Percentiles rank a stretch among this genome's conserved stretches.
These are phyloP conservation scores for Coemansia sp. DNA, from an alignment of 192 early-diverging fungal species.

Conservation along the genomic window DNA sequence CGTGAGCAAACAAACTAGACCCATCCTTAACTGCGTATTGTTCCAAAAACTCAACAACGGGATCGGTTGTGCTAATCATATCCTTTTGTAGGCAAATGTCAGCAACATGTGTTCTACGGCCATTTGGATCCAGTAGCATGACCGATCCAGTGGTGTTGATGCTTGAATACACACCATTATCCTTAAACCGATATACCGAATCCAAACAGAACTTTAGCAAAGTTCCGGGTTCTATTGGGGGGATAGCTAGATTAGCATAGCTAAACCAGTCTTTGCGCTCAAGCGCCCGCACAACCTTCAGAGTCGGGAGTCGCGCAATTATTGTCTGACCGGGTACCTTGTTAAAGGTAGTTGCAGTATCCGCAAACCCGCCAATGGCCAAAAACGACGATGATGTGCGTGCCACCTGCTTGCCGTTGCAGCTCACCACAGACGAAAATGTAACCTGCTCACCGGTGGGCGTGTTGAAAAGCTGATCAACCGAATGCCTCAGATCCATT, in stretches of 20 bases:
- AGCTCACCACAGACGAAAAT: constrained; percentile 47
- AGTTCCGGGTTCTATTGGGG: constrained; percentile 53
- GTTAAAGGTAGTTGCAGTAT: constrained; percentile 75
- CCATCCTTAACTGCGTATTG: constrained; percentile 71
- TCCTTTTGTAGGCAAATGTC: constrained; percentile 68
- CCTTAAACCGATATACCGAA: constrained; percentile 65
- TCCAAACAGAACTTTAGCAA: constrained; percentile 82
- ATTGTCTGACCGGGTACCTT: constrained; percentile 68
- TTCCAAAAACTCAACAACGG: constrained; percentile 79
- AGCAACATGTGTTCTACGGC: constrained; percentile 70
- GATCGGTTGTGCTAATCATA: constrained; percentile 65
- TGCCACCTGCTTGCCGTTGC: constrained; percentile 62
- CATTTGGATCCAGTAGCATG: constrained; percentile 55
- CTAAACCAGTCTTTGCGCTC: constrained; percentile 84
- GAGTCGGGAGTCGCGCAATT: constrained; percentile 61
- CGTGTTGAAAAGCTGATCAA: constrained; percentile 77
- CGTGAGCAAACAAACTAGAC: constrained; percentile 71
- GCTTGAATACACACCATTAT: constrained; percentile 59
- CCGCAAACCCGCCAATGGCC: constrained; percentile 71
- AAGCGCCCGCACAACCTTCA: constrained; percentile 76
- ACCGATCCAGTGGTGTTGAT: constrained; percentile 71
- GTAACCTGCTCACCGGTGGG: constrained; percentile 79
- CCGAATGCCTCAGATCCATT: constrained; percentile 66
- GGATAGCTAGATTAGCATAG: background rate
- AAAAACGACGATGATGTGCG: constrained; percentile 77